These are phyloP conservation scores for Fusarium lateritium DNA, from an alignment of 2,329 filamentous ascomycete genomes.

Conservation along the genomic window DNA sequence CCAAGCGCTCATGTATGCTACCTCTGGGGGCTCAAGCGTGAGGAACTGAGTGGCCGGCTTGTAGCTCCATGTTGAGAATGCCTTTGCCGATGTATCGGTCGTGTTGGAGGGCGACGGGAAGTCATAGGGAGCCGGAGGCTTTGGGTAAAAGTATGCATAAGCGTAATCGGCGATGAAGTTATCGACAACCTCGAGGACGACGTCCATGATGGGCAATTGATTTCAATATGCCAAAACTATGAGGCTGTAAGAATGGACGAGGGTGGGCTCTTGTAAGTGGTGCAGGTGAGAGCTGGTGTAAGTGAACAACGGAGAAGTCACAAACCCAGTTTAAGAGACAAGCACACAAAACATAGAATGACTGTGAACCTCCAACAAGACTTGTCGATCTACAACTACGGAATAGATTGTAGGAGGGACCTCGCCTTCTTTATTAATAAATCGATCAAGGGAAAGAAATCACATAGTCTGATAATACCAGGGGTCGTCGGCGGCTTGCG, in stretches of 20 bases:
- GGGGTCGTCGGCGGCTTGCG: conserved; percentile 42
- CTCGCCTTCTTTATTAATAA: conserved; percentile 38
- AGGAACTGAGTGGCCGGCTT: conserved; percentile 81
- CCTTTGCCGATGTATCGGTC: conserved; percentile 64
- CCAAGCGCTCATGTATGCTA: conserved; percentile 85
- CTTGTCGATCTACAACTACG: background rate
- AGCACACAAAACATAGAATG: background rate
- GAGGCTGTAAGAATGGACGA: conserved; percentile 1
- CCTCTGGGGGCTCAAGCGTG: conserved; percentile 77
- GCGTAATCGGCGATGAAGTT: conserved; percentile 84
- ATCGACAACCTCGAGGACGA: conserved; percentile 89
- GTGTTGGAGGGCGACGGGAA: conserved; percentile 65
- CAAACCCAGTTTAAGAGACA: conserved; percentile 6
- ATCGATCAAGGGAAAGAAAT: conserved; percentile 17
- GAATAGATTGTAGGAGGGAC: background rate
- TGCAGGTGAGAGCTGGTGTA: conserved; percentile 16
- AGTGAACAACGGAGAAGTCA: conserved; percentile 15
- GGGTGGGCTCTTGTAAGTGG: conserved; percentile 4
- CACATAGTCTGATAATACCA: conserved; percentile 39
- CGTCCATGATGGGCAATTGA: conserved; percentile 78
- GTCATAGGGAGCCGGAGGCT: conserved; percentile 67
- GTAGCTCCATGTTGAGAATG: conserved; percentile 76
- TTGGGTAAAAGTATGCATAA: conserved; percentile 81
- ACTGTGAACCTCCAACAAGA: conserved; percentile 2
- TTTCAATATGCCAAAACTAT: background rate